Percentiles rank a stretch among this genome's conserved stretches.
Evolutionary conservation across 306 rosid species (phyloP).

Genomic region (Citrullus amarus): DNA sequence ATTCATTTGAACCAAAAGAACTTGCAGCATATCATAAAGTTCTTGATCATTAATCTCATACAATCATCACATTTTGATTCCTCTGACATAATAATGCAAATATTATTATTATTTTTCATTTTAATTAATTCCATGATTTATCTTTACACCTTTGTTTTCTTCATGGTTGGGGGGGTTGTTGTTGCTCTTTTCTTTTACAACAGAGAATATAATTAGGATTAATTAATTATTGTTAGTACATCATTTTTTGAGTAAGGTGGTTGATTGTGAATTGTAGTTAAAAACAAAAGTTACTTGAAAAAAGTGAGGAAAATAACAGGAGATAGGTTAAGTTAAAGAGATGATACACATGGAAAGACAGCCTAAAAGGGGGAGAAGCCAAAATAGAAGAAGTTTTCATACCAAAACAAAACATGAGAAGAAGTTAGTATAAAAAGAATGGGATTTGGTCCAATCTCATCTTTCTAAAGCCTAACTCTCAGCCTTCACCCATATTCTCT

Average conservation of each 20-base stretch:
- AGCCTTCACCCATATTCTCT: neutral
- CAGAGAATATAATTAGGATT: neutral
- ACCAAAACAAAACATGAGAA: neutral
- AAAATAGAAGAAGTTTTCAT: neutral
- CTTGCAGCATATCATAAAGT: conserved; percentile 3
- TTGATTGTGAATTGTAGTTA: neutral
- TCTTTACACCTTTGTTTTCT: neutral
- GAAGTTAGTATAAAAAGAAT: conserved; percentile 1
- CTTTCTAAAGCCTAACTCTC: conserved; percentile 5
- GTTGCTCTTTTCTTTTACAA: neutral
- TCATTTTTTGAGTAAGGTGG: neutral
- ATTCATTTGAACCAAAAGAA: conserved; percentile 4
- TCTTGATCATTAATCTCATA: neutral
- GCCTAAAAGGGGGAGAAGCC: neutral
- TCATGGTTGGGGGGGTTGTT: too few relatives aligned
- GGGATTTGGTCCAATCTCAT: neutral
- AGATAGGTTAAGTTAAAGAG: neutral
- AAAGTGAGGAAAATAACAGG: neutral
- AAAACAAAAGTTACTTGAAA: neutral
- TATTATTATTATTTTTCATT: neutral
- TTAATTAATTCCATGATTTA: neutral
- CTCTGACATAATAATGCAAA: conserved; percentile 8
- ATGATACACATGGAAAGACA: neutral
- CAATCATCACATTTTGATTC: conserved; percentile 12
- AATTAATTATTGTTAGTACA: too few relatives aligned